Base-by-base conservation (phyloP, 495 filamentous ascomycete genomes). In the Aspergillus olivimuriae region DNA sequence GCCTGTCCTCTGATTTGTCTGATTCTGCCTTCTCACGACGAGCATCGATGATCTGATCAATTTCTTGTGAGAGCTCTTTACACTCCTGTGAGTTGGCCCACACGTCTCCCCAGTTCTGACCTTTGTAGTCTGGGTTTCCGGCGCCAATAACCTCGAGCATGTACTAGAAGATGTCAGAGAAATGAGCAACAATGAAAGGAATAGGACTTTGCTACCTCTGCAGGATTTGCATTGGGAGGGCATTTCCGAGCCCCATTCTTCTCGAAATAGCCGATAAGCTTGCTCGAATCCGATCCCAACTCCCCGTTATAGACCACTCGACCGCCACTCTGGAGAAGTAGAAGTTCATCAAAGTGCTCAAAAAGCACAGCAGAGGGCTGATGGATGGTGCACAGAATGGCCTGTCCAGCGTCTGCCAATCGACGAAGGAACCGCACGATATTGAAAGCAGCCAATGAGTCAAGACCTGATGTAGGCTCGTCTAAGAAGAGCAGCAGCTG, bases 321-420 rank as follows among this genome's bases (percentile, higher is more conserved):
- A 4, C 87, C 87, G 1, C 86, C 86, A 1, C 63, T 74, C 52
- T 83, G 77, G 1, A 94, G 72, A 2, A 87, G 60, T 0, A 91
- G 60, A 4, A 94, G 62, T 4, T 77, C 74, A 51, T 90, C 86
- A 49, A 90, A 91, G 39, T 85, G 63, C 48, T 85, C 76, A 40
- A 90, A 88, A 2, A 90, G 63, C 3, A 83, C 73, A 14, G 82
- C 76, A 0, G 78, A 83, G 3, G 86, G 87, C 50, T 92, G 87
- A 53, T 89, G 84, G n/a, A 91, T 89, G 0, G 86, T 91, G 53
- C 82, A 84, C 1, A 82, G 58, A 22, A 90, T 81, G 2, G 83
- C 81, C 51, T 89, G 84, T 6, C 86, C 82, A 5, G 74, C 75
- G 50, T 80, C 72, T 1, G 82, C 80, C 4, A 87, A 68, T 47